Percentiles rank a stretch among this genome's conserved stretches.
These are phyloP conservation scores for Xylariales sp. DNA, from an alignment of 2,329 filamentous ascomycete species.

Conservation along the genomic window DNA sequence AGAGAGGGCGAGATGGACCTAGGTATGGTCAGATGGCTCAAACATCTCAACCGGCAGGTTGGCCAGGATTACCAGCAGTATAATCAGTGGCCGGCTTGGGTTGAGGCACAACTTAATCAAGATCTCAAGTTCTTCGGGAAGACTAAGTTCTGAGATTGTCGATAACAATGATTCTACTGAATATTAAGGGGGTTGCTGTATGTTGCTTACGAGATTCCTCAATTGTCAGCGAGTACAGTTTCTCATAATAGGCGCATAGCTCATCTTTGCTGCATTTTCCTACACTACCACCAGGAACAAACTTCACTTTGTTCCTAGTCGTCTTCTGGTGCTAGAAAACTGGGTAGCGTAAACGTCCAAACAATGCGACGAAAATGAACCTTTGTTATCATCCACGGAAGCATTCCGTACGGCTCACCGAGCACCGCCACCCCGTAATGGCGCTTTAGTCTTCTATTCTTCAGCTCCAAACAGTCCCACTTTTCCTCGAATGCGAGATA, in stretches of 20 bases:
- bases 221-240: too few species aligned
- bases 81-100: slow-evolving; percentile 52
- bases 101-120: slow-evolving; percentile 42
- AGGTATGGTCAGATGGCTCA: slow-evolving; percentile 47
- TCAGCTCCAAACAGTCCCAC: neutral
- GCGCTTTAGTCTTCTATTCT: too few species aligned
- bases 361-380: too few species aligned
- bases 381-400: too few species aligned
- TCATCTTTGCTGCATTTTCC: too few species aligned
- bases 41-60: slow-evolving; percentile 43
- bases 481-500: slow-evolving; percentile 1
- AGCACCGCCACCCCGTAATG: neutral
- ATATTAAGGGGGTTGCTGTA: neutral
- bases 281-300: too few species aligned
- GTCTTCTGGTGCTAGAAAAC: too few species aligned
- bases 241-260: too few species aligned
- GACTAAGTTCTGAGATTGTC: slow-evolving; percentile 5
- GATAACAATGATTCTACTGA: neutral
- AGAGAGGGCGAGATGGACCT: slow-evolving; percentile 27
- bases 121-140: slow-evolving; percentile 43
- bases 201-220: neutral
- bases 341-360: too few species aligned
- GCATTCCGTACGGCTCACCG: neutral
- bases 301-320: too few species aligned
- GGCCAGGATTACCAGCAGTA: slow-evolving; percentile 39